Conservation (phyloP, 805 yeast species). For the Saccharomycopsis selenospora region DNA sequence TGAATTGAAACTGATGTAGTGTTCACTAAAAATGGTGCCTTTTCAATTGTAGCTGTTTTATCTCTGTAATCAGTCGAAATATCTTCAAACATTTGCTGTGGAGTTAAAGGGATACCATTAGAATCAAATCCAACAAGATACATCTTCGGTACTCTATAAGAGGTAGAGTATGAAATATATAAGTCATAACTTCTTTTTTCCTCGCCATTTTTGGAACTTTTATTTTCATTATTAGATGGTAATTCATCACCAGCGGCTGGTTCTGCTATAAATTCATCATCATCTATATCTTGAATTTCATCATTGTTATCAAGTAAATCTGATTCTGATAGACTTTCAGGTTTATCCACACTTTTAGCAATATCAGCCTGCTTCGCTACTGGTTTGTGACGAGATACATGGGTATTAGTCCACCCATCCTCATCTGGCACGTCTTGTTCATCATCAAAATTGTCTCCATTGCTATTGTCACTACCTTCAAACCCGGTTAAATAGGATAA, state of each 20-base stretch:
- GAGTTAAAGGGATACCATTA: conserved; percentile 79
- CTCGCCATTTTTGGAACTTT: too few relatives aligned
- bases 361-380: conserved; percentile 23
- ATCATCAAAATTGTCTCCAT: conserved; percentile 28
- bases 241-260: conserved; percentile 32
- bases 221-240: too few relatives aligned
- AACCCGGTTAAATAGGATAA: conserved; percentile 32
- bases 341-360: neutral
- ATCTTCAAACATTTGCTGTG: conserved; percentile 91
- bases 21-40: conserved; percentile 73
- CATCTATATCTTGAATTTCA: conserved; percentile 39
- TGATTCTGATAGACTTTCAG: conserved; percentile 2
- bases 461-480: conserved; percentile 34
- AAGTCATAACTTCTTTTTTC: conserved; percentile 72
- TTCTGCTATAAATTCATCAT: conserved; percentile 38
- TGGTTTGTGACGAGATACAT: conserved; percentile 22
- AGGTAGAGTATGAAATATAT: conserved; percentile 87
- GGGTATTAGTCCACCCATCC: conserved; percentile 55
- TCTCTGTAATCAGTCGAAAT: conserved; percentile 86
- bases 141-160: conserved; percentile 93
- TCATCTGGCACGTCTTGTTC: conserved; percentile 37
- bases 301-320: conserved; percentile 15
- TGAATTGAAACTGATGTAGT: conserved; percentile 80
- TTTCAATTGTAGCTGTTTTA: conserved; percentile 94
- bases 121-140: conserved; percentile 81